Base-by-base conservation (phyloP, 495 filamentous ascomycete genomes). In the Talaromyces adpressus region DNA sequence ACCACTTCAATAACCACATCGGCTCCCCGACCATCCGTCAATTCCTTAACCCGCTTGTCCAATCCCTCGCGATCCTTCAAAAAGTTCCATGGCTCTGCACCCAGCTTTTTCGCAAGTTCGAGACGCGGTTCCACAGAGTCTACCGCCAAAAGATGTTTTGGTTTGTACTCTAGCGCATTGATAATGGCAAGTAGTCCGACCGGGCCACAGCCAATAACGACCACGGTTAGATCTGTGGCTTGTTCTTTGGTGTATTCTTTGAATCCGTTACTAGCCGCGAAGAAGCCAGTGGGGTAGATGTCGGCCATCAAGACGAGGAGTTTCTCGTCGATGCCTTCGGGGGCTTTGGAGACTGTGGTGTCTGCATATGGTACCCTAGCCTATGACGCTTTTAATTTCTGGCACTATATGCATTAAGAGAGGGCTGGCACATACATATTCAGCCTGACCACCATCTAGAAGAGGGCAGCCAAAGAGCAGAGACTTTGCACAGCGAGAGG, bases 1-100 rank as follows among this genome's bases (percentile, higher is more conserved):
- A 98, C 94, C 6, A 96, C 90, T 75, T 98, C 94, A 68, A 98
- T 86, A 9, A 96, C 88, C 4, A 88, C 87, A 80, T 98, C 94
- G 0, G 92, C 94, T 3, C 94, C 94, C 30, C 94, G 79, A 0
- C 92, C 91, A 8, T 88, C 83, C 0, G 91, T 97, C 60, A 89
- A 80, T 67, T 93, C 91, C 70, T 82, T 80, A 23, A 97, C 87
- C 52, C 90, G 81, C 69, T 81, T 79, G 51, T 87, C 78, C 73
- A 96, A 77, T 4, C 80, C 88, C 57, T 87, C 84, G 34, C 83
- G 81, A 60, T 96, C 84, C 4, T 75, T 85, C 70, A 84, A 71
- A 74, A 92, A 94, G 70, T 97, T 93, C 76, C 91, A 86, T 12
- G 90, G 88, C 75, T 96, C 91, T 3, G 92, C 94, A 2, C 94